Evolutionary conservation across 202 grass and related monocot species (phyloP).

Genomic region (Carex arenaria): DNA sequence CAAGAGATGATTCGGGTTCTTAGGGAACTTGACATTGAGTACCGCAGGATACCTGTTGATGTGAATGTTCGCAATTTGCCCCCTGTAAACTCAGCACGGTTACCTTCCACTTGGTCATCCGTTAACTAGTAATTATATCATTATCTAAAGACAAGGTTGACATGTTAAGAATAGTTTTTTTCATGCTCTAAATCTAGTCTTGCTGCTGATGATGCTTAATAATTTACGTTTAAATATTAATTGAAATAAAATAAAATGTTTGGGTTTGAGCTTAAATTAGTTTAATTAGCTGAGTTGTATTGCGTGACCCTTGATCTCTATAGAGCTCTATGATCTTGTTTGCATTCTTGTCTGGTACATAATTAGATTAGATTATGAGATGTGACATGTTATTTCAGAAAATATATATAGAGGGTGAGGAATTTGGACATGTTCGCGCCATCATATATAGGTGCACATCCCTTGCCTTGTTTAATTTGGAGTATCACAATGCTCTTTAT

Average conservation of each 20-base stretch:
- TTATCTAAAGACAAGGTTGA: not conserved
- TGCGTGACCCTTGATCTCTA: not conserved
- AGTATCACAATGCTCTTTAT: constrained; percentile 1
- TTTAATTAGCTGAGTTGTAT: not conserved
- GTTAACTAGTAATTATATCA: no score
- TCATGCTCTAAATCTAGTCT: not conserved
- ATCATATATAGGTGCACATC: constrained; percentile 6
- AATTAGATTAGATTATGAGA: not conserved
- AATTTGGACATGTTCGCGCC: not conserved
- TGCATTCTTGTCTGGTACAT: not conserved
- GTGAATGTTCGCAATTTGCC: no score
- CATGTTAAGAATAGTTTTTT: not conserved
- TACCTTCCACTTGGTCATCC: no score
- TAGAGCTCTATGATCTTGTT: not conserved
- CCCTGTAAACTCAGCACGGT: no score
- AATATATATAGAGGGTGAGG: no score
- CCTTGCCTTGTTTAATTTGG: not conserved
- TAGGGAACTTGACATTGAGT: no score
- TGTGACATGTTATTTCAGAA: not conserved
- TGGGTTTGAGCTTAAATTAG: not conserved
- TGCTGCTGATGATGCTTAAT: not conserved
- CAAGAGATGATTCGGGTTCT: no score
- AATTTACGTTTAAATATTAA: not conserved
- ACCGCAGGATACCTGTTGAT: no score
- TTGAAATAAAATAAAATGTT: not conserved